phyloP scores from a whole-genome alignment of 139 green algal genomes.

The Tetradesmus lagerheimii region DNA sequence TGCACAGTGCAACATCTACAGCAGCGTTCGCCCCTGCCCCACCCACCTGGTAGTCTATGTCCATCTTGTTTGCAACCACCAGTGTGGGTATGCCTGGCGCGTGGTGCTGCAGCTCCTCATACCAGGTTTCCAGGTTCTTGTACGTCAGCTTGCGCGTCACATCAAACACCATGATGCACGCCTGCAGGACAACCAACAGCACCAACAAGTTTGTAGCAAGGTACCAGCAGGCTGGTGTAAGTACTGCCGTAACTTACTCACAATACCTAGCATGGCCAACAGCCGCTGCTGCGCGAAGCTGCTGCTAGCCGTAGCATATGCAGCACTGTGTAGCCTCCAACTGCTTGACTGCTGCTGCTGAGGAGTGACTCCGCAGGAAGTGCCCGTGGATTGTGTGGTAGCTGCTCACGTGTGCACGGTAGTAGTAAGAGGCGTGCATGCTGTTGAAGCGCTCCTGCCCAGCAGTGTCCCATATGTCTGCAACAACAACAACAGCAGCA shows the following conservation, averaged over 20 bases:
- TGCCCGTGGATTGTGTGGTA: not conserved
- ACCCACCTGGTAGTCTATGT: slow-evolving; percentile 74
- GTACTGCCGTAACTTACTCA: too few species aligned
- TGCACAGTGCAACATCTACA: too few species aligned
- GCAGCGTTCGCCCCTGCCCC: too few species aligned
- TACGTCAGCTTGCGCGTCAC: slow-evolving; percentile 73
- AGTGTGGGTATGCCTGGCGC: slow-evolving; percentile 74
- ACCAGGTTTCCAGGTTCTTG: slow-evolving; percentile 62
- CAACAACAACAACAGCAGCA: not conserved
- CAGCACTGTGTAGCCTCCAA: too few species aligned
- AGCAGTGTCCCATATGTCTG: slow-evolving; percentile 59
- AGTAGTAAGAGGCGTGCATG: slow-evolving; percentile 80
- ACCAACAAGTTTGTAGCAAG: too few species aligned
- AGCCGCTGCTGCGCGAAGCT: too few species aligned
- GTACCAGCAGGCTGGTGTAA: too few species aligned
- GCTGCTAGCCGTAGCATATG: too few species aligned
- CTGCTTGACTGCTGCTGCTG: too few species aligned
- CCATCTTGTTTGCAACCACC: slow-evolving; percentile 81
- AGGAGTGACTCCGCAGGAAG: too few species aligned
- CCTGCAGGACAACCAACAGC: slow-evolving; percentile 14
- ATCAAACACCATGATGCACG: slow-evolving; percentile 83
- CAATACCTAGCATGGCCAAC: too few species aligned
- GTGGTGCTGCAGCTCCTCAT: slow-evolving; percentile 66
- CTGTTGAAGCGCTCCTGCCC: slow-evolving; percentile 79
- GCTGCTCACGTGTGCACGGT: slow-evolving; percentile 59